These are phyloP conservation scores for Erysiphe neolycopersici DNA, from an alignment of 2,329 filamentous ascomycete species.

Conservation along the genomic window DNA sequence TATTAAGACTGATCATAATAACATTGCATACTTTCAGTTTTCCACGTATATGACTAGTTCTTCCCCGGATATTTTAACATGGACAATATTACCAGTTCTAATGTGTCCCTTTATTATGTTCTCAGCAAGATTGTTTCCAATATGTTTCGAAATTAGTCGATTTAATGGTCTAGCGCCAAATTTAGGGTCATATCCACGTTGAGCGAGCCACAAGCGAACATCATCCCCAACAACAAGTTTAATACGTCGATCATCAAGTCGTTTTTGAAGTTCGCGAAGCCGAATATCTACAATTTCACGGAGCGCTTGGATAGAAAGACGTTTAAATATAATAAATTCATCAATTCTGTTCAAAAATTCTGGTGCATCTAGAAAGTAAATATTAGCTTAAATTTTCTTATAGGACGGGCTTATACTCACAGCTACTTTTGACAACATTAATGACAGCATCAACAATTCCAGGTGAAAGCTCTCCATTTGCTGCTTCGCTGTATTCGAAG, in stretches of 20 bases:
- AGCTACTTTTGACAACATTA: slow-evolving; percentile 49
- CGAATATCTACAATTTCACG: slow-evolving; percentile 87
- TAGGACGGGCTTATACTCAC: slow-evolving; percentile 1
- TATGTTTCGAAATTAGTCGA: slow-evolving; percentile 67
- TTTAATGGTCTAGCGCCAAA: slow-evolving; percentile 84
- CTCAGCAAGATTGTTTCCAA: slow-evolving; percentile 70
- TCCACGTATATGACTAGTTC: slow-evolving; percentile 22
- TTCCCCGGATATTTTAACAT: slow-evolving; percentile 39
- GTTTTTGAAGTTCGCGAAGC: slow-evolving; percentile 53
- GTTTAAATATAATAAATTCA: slow-evolving; percentile 89
- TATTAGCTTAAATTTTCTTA: not conserved
- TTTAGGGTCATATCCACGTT: slow-evolving; percentile 69
- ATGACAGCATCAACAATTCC: slow-evolving; percentile 58
- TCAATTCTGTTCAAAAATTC: slow-evolving; percentile 95
- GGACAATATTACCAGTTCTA: slow-evolving; percentile 45
- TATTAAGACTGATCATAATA: no score
- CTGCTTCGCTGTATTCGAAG: slow-evolving; percentile 33
- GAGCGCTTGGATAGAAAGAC: slow-evolving; percentile 50
- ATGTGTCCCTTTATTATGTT: slow-evolving; percentile 73
- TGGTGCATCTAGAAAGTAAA: slow-evolving; percentile 29
- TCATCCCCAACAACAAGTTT: slow-evolving; percentile 40
- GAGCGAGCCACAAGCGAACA: slow-evolving; percentile 66
- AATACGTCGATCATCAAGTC: slow-evolving; percentile 69
- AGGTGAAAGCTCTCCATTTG: slow-evolving; percentile 42
- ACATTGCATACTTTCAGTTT: not conserved